These are phyloP conservation scores for Quercus ilex DNA, from an alignment of 306 rosid species.

Conservation along the genomic window DNA sequence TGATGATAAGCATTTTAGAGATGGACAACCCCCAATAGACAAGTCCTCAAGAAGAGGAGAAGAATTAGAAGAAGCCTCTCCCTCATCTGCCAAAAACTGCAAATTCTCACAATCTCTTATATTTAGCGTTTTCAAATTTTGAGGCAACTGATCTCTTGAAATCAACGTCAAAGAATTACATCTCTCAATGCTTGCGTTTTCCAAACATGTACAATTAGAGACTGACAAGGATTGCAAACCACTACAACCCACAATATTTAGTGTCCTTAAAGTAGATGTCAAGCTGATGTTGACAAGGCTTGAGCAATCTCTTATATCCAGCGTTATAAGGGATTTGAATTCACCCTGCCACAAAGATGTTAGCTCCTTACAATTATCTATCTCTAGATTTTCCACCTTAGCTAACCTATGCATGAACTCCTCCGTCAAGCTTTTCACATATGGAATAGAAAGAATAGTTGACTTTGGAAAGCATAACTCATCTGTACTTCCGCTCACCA, in stretches of 20 bases:
- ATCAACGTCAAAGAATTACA: slow-evolving; percentile 12
- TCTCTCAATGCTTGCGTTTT: background rate
- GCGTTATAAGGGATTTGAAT: too few relatives aligned
- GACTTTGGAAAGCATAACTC: background rate
- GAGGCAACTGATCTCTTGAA: slow-evolving; percentile 1
- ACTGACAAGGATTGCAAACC: background rate
- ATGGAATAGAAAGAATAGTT: background rate
- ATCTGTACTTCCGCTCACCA: background rate
- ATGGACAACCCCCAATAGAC: accelerated
- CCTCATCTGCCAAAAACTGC: background rate
- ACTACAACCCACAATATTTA: background rate
- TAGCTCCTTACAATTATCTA: background rate
- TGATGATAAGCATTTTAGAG: background rate
- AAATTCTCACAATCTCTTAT: background rate
- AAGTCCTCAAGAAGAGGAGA: background rate
- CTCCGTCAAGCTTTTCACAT: background rate
- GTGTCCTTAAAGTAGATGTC: too few relatives aligned
- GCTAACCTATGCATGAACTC: background rate
- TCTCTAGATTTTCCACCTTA: background rate
- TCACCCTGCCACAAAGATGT: background rate
- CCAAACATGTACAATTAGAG: background rate
- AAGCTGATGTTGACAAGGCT: too few relatives aligned
- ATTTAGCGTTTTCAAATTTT: background rate
- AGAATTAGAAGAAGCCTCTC: too few relatives aligned
- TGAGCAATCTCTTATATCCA: too few relatives aligned